Conservation (phyloP, 495 filamentous ascomycete species). For the Chaetomium tenue region DNA sequence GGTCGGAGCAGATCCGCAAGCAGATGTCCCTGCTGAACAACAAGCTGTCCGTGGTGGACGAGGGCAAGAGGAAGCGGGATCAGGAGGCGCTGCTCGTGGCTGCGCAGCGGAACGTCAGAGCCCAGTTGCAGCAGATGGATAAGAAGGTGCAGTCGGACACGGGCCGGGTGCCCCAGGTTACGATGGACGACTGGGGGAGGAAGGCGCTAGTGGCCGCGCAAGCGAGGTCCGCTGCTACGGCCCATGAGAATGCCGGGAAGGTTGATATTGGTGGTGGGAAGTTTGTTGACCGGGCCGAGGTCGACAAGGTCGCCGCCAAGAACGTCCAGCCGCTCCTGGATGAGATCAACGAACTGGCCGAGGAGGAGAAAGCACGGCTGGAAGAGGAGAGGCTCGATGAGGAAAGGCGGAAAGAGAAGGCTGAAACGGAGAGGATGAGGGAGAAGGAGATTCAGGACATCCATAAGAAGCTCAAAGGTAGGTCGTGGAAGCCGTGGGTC, state of each 20-base stretch:
- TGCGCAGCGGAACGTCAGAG: conserved; percentile 81
- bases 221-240: conserved; percentile 56
- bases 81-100: conserved; percentile 70
- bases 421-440: conserved; percentile 43
- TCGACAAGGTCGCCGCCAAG: conserved; percentile 75
- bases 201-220: conserved; percentile 67
- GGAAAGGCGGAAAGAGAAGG: conserved; percentile 48
- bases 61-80: conserved; percentile 70
- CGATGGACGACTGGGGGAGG: conserved; percentile 73
- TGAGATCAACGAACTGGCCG: conserved; percentile 76
- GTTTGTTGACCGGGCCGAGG: conserved; percentile 72
- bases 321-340: conserved; percentile 89
- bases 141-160: conserved; percentile 72
- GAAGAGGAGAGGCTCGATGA: conserved; percentile 52
- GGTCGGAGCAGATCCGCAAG: conserved; percentile 68
- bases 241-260: conserved; percentile 53
- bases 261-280: conserved; percentile 79
- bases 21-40: conserved; percentile 77
- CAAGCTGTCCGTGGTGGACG: conserved; percentile 66
- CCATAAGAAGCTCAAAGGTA: conserved; percentile 46
- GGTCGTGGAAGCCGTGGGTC: conserved; percentile 12
- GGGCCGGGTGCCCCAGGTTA: conserved; percentile 67
- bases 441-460: conserved; percentile 49
- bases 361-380: conserved; percentile 61
- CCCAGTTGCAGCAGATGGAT: conserved; percentile 74